Evolutionary conservation across 176 grass and related monocot species (phyloP), one percentile per base, ranked within the genome.

Genomic region (Oryza rufipogon): DNA sequence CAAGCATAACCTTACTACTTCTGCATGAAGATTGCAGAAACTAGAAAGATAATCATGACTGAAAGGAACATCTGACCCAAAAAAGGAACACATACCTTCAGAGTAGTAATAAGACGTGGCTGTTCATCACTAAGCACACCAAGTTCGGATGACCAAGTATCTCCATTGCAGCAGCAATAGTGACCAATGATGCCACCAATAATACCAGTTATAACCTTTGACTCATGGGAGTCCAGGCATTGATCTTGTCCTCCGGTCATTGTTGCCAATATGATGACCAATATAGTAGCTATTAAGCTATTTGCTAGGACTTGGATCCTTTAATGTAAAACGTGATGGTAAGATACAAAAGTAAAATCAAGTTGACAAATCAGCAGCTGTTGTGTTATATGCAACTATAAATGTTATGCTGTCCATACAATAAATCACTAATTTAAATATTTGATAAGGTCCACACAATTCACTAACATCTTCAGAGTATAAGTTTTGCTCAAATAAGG

Each of bases 81-180:
- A 9, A 78, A 78, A 71, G 36, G 10, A 48, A 41, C 60, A 39
- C 63, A 70, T 83, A 97, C 95, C 90, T 93, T 97, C 20, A 97
- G 77, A 51, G 86, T 91, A 64, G 95, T 97, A 76, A 97, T 90
- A 74, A 97, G 95, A 14, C 87, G 63, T 49, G 95, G 95, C 75
- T 95, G 91, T 68, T 86, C 84, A 75, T 90, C 77, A 81, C 95
- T 97, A 72, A 97, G 91, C 38, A 97, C 90, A 83, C 95, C 95
- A 25, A 97, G 78, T 89, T 97, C 92, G 77, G 95, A 97, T 1
- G 95, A 97, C 95, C 95, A 97, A 14, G 95, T 97, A 83, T 97
- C 95, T 61, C 95, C 95, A 88, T 91, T 97, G 87, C 92, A 97
- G 68, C 95, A 97, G 79, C 92, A 91, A 81, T 97, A 97, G 77